These are phyloP conservation scores for Fagopyrum homotropicum DNA, from an alignment of 148 eudicot species.

Conservation along the genomic window DNA sequence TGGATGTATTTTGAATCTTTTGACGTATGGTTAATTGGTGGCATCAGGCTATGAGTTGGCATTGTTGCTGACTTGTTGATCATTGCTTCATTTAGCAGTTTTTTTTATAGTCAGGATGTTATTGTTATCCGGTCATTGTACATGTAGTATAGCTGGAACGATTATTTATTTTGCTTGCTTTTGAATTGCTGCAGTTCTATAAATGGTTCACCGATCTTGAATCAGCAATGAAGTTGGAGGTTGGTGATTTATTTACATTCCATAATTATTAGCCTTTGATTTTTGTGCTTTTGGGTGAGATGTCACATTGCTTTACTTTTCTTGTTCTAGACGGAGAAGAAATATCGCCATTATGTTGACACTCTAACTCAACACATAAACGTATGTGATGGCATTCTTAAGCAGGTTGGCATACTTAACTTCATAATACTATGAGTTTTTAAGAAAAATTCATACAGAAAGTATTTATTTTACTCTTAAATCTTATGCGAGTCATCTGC, in stretches of 20 bases:
- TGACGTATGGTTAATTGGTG: background rate
- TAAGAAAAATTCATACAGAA: background rate
- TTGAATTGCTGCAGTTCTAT: constrained; percentile 63
- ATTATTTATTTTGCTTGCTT: constrained; percentile 13
- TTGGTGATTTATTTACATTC: constrained; percentile 25
- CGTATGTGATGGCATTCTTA: constrained; percentile 82
- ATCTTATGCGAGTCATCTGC: background rate
- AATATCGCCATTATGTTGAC: constrained; percentile 88
- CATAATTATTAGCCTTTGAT: constrained; percentile 4
- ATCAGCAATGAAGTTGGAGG: constrained; percentile 99
- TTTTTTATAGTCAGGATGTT: background rate
- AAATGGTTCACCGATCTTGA: constrained; percentile 96
- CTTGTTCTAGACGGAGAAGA: constrained; percentile 83
- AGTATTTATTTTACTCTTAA: background rate
- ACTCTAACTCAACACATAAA: constrained; percentile 77
- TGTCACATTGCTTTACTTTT: constrained; percentile 16
- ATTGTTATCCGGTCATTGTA: background rate
- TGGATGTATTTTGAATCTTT: background rate
- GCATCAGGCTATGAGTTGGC: background rate
- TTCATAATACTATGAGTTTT: background rate
- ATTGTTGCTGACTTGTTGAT: background rate
- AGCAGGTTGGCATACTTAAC: constrained; percentile 41
- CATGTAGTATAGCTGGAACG: constrained; percentile 8
- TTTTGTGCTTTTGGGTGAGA: background rate
- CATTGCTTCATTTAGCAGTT: background rate